Percentiles rank a stretch among this genome's conserved stretches.
phyloP scores from a whole-genome alignment of 139 green algal species.

The Astrephomene gubernaculifera region DNA sequence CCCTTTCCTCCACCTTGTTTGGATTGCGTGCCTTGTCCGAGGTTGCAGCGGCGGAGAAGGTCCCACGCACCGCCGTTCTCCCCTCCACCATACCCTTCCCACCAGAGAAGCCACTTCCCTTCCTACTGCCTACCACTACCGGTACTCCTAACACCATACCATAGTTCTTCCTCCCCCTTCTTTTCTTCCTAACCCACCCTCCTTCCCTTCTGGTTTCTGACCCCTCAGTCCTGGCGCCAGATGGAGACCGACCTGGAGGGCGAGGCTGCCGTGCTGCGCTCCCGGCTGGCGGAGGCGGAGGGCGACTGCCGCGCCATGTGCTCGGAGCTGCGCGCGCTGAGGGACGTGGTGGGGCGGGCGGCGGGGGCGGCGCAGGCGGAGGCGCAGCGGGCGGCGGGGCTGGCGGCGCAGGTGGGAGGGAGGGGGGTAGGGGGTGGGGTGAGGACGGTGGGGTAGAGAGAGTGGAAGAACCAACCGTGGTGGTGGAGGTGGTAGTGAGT shows the following conservation, averaged over 20 bases:
- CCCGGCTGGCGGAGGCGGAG: slow-evolving; percentile 28
- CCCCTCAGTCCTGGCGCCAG: slow-evolving; percentile 5
- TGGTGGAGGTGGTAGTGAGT: no score
- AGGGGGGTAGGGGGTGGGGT: neutral
- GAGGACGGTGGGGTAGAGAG: neutral
- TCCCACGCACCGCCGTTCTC: no score
- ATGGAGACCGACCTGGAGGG: neutral
- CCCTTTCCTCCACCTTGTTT: no score
- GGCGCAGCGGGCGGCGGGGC: slow-evolving; percentile 19
- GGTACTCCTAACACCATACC: no score
- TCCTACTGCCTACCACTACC: no score
- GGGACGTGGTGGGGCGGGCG: slow-evolving; percentile 7
- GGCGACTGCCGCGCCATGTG: slow-evolving; percentile 6
- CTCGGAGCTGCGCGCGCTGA: slow-evolving; percentile 12
- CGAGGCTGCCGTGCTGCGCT: neutral
- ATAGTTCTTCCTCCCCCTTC: no score
- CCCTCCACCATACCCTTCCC: no score
- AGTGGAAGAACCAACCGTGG: no score
- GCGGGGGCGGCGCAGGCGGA: slow-evolving; percentile 5
- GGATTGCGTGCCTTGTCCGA: no score
- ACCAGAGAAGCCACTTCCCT: no score
- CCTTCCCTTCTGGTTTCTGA: neutral
- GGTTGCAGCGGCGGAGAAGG: no score
- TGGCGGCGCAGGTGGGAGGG: slow-evolving; percentile 17
- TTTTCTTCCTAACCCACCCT: no score